Conservation (phyloP, 2,329 filamentous ascomycete species). For the Hymenoscyphus occultus region DNA sequence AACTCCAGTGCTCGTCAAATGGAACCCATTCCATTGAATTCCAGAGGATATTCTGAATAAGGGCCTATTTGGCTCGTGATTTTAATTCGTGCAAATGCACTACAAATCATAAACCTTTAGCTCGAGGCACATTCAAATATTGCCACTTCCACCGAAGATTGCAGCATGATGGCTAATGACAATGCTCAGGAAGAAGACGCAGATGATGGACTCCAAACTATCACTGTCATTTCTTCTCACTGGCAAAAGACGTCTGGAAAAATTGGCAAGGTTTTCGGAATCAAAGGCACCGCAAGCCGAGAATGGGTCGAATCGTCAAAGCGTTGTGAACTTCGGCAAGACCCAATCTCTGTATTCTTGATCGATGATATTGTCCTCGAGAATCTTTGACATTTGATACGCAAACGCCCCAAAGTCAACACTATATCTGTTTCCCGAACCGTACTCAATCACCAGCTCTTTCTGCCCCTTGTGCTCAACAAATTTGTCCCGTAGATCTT, state of each 20-base stretch:
- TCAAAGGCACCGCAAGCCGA: background rate
- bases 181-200: no score
- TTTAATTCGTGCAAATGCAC: no score
- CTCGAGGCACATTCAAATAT: no score
- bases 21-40: no score
- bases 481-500: constrained; percentile 43
- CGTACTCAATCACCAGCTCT: constrained; percentile 31
- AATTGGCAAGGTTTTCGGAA: background rate
- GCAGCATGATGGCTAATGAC: no score
- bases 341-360: constrained; percentile 45
- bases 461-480: constrained; percentile 43
- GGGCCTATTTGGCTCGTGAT: no score
- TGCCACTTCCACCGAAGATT: no score
- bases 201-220: no score
- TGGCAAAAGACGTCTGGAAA: background rate
- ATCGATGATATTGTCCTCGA: constrained; percentile 44
- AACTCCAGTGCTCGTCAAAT: no score
- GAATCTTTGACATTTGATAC: constrained; percentile 37
- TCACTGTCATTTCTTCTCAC: no score
- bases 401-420: constrained; percentile 37
- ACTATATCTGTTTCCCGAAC: constrained; percentile 13
- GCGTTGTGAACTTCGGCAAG: constrained; percentile 45
- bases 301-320: constrained; percentile 33
- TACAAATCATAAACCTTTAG: no score
- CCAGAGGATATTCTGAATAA: no score